Evolutionary conservation across 2,329 filamentous ascomycete species (phyloP), one percentile per base, ranked within the genome.

Genomic region (Phialophora macrospora): DNA sequence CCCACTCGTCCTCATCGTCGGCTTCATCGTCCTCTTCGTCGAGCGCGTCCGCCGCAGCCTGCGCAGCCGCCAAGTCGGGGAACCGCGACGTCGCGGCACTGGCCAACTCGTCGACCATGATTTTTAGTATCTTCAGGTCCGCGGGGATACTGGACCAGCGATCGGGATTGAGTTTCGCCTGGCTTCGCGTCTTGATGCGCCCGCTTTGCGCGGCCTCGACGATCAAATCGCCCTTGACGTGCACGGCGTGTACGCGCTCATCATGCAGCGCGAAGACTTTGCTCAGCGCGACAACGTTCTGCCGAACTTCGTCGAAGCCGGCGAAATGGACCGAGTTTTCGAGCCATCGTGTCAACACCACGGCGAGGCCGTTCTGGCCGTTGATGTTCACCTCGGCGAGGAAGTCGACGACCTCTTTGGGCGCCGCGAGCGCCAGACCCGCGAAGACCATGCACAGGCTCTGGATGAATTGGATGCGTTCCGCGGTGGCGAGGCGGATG

Each of bases 291-390:
- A 97, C 94, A 65, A 97, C 92, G 74, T 98, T 99, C 78, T 97
- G 92, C 72, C 93, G 87, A 72, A 98, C 98, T 77, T 97, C 94
- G 73, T 98, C 93, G 73, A 97, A 99, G 12, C 95, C 95, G n/a
- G 93, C 93, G 79, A 99, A 99, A 77, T 90, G 96, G 77, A 96
- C 87, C 3, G 93, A 97, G 78, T 98, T 97, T 80, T 98, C 95
- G 0, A 99, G 83, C 95, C 95, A 99, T 79, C 98, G 97, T 78
- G 88, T 85, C 71, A 98, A 81, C 3, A 99, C 95, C 26, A 97
- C 88, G 69, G 93, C 87, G 7, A 99, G 81, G n/a, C 93, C 95
- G 73, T 85, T 96, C 65, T 77, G 73, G 9, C 88, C 89, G 55
- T 87, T 87, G 70, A 98, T 90, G 72, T 92, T 86, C 68, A 97